Conservation (phyloP, 306 rosid species). For the Sphenostylis stenocarpa region DNA sequence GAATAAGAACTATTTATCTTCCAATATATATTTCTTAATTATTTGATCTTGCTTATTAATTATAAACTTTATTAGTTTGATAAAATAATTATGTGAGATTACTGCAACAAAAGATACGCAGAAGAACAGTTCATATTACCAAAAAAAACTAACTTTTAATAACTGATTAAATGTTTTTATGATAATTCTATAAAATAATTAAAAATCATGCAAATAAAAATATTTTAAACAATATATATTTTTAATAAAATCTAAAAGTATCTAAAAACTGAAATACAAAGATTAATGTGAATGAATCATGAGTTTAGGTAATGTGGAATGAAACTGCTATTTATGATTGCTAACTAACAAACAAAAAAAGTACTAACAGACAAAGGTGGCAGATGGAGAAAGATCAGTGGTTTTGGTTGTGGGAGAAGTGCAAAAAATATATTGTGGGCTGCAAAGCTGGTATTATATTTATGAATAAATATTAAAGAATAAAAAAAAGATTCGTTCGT, state of each 20-base stretch:
- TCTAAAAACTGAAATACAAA: too few species aligned
- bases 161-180: neutral
- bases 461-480: neutral
- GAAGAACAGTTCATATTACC: neutral
- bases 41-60: neutral
- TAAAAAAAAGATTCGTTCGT: neutral
- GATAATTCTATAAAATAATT: neutral
- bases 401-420: conserved; percentile 37
- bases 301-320: neutral
- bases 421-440: conserved; percentile 55
- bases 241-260: too few species aligned
- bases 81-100: neutral
- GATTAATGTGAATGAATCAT: neutral
- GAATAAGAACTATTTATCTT: neutral
- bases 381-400: conserved; percentile 13
- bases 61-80: too few species aligned
- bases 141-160: neutral
- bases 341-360: conserved; percentile 38
- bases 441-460: conserved; percentile 35
- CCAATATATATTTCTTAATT: neutral
- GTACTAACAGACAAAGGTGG: conserved; percentile 43
- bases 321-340: neutral
- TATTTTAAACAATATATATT: too few species aligned
- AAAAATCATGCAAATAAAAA: neutral
- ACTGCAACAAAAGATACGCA: neutral